These are phyloP conservation scores for Hypoxylon perforatum DNA, from an alignment of 495 filamentous ascomycete genomes.

Conservation along the genomic window DNA sequence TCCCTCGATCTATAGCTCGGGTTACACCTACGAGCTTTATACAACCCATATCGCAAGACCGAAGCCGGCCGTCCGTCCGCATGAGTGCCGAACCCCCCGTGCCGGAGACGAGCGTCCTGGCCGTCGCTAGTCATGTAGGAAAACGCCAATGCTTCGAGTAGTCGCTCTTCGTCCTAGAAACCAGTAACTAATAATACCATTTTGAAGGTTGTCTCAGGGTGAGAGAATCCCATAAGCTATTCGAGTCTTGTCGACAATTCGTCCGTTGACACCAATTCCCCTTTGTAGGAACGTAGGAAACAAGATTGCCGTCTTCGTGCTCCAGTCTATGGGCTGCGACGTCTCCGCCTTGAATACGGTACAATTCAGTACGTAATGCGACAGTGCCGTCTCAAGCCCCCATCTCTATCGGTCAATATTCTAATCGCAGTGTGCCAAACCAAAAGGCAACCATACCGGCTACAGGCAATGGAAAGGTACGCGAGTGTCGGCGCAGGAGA, in stretches of 20 bases:
- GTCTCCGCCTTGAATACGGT: slow-evolving; percentile 94
- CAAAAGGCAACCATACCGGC: slow-evolving; percentile 88
- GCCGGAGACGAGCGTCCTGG: slow-evolving; percentile 88
- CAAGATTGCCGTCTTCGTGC: slow-evolving; percentile 90
- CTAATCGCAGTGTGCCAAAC: slow-evolving; percentile 18
- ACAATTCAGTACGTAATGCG: slow-evolving; percentile 76
- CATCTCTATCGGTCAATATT: background rate
- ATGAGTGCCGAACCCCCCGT: slow-evolving; percentile 65
- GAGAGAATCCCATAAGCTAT: slow-evolving; percentile 51
- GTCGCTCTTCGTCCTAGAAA: slow-evolving; percentile 37
- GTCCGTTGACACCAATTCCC: slow-evolving; percentile 31
- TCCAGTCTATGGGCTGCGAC: slow-evolving; percentile 93
- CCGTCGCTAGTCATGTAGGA: slow-evolving; percentile 97
- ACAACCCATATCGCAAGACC: background rate
- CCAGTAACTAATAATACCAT: slow-evolving; percentile 52
- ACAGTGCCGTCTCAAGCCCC: slow-evolving; percentile 1
- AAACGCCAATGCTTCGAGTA: slow-evolving; percentile 22
- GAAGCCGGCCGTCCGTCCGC: slow-evolving; percentile 21
- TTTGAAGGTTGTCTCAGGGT: slow-evolving; percentile 81
- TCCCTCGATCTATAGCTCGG: background rate
- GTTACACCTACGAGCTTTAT: background rate
- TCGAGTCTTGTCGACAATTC: slow-evolving; percentile 16
- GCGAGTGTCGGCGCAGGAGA: slow-evolving; percentile 80
- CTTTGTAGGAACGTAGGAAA: slow-evolving; percentile 89
- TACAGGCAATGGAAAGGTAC: slow-evolving; percentile 89